These are phyloP conservation scores for Starmerella tilneyi DNA, from an alignment of 805 yeast genomes.

Conservation along the genomic window DNA sequence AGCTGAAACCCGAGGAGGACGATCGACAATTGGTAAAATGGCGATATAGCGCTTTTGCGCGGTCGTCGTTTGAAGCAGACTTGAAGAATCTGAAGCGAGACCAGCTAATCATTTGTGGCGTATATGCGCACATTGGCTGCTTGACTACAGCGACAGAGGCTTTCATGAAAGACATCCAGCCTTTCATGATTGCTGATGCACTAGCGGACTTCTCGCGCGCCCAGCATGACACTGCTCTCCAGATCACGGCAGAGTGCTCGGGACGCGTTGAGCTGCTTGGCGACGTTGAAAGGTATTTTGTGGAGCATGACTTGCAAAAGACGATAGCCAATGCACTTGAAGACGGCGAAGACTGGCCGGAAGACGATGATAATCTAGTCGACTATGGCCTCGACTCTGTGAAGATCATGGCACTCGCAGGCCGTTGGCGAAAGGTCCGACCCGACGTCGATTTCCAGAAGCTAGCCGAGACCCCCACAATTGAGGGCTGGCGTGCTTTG, in stretches of 20 bases:
- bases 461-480: constrained; percentile 15
- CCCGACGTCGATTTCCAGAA: constrained; percentile 16
- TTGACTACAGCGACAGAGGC: constrained; percentile 19
- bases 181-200: constrained; percentile 18
- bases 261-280: constrained; percentile 4
- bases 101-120: constrained; percentile 19
- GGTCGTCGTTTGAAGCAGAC: constrained; percentile 6
- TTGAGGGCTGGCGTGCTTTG: constrained; percentile 12
- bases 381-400: constrained; percentile 19
- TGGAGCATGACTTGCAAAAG: constrained; percentile 8
- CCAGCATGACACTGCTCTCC: constrained; percentile 13
- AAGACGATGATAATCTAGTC: constrained; percentile 16
- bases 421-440: constrained; percentile 16
- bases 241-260: constrained; percentile 8
- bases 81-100: constrained; percentile 11
- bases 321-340: constrained; percentile 5
- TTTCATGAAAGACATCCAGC: constrained; percentile 18
- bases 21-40: constrained; percentile 15
- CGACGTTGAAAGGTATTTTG: background rate
- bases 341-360: constrained; percentile 20
- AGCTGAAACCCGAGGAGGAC: constrained; percentile 12
- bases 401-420: constrained; percentile 17
- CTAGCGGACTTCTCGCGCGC: constrained; percentile 13
- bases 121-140: constrained; percentile 20
- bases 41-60: constrained; percentile 18